A percentile compares a stretch with the other conserved stretches of the same genome.
These are phyloP conservation scores for Phalaenopsis equestris DNA, from an alignment of 106 monocot species.

Conservation along the genomic window DNA sequence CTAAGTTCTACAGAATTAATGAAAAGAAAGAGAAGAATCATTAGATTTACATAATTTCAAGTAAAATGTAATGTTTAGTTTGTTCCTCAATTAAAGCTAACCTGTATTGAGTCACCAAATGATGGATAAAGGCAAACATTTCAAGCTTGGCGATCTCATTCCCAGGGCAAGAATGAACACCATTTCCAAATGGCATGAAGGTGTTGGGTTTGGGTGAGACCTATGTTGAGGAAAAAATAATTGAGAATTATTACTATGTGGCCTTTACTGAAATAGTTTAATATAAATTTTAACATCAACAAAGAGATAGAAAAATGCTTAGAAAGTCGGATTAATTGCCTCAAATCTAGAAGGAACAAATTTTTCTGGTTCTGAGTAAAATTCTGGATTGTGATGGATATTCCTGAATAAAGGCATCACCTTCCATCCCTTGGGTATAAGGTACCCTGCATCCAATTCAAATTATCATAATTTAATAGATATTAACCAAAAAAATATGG, in stretches of 20 bases:
- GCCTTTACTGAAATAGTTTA: background rate
- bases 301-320: background rate
- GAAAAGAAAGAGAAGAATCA: too few relatives aligned
- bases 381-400: slow-evolving; percentile 80
- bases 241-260: background rate
- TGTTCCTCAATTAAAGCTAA: slow-evolving; percentile 2
- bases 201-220: slow-evolving; percentile 64
- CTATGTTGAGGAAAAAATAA: slow-evolving; percentile 14
- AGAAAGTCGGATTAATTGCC: slow-evolving; percentile 22
- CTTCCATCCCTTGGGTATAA: slow-evolving; percentile 97
- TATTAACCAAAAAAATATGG: too few relatives aligned
- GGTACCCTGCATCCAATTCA: slow-evolving; percentile 36
- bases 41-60: too few relatives aligned
- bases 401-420: slow-evolving; percentile 94
- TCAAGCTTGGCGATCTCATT: slow-evolving; percentile 90
- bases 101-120: slow-evolving; percentile 70
- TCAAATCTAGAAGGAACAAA: slow-evolving; percentile 84
- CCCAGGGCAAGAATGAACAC: slow-evolving; percentile 85
- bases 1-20: too few relatives aligned
- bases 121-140: slow-evolving; percentile 66
- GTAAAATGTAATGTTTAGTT: too few relatives aligned
- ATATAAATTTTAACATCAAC: too few relatives aligned
- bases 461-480: too few relatives aligned
- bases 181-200: slow-evolving; percentile 80
- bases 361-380: slow-evolving; percentile 56